Percentiles rank a stretch among this genome's conserved stretches.
These are phyloP conservation scores for Kurtzmaniella quercitrusa DNA, from an alignment of 1,139 yeast genomes.

Conservation along the genomic window DNA sequence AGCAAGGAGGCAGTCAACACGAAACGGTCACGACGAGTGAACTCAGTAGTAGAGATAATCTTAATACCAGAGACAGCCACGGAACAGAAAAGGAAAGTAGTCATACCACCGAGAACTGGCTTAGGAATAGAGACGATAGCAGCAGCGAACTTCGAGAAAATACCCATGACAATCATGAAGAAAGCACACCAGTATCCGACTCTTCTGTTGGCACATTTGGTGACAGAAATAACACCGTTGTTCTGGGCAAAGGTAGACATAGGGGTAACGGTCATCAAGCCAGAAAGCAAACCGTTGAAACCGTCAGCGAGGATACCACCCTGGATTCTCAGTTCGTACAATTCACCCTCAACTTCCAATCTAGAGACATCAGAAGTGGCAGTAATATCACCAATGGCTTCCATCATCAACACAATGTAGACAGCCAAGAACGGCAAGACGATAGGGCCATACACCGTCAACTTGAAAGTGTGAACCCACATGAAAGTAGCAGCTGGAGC, in stretches of 20 bases:
- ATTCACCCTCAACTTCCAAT: constrained; percentile 73
- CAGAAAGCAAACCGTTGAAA: constrained; percentile 65
- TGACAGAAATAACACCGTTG: constrained; percentile 87
- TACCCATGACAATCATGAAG: constrained; percentile 78
- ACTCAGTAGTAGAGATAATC: constrained; percentile 69
- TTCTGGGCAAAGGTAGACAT: constrained; percentile 90
- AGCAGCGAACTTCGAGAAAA: constrained; percentile 85
- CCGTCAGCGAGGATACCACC: constrained; percentile 90
- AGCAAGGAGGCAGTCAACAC: constrained; percentile 70
- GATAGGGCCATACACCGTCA: constrained; percentile 74
- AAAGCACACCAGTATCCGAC: constrained; percentile 91
- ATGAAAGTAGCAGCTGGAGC: constrained; percentile 85
- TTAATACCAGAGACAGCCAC: constrained; percentile 88
- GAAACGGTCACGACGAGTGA: constrained; percentile 85
- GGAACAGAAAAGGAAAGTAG: constrained; percentile 79
- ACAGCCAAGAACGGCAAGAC: constrained; percentile 82
- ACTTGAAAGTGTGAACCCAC: constrained; percentile 82
- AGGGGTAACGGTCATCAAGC: constrained; percentile 74
- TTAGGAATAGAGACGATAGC: constrained; percentile 81
- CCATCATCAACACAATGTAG: constrained; percentile 78
- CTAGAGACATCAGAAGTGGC: constrained; percentile 90
- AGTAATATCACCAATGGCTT: constrained; percentile 88
- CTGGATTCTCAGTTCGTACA: constrained; percentile 80
- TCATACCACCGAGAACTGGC: constrained; percentile 89
- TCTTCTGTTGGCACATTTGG: constrained; percentile 81